phyloP scores from a whole-genome alignment of 1,284 basidiomycete species.

The Ceratobasidium sp. region DNA sequence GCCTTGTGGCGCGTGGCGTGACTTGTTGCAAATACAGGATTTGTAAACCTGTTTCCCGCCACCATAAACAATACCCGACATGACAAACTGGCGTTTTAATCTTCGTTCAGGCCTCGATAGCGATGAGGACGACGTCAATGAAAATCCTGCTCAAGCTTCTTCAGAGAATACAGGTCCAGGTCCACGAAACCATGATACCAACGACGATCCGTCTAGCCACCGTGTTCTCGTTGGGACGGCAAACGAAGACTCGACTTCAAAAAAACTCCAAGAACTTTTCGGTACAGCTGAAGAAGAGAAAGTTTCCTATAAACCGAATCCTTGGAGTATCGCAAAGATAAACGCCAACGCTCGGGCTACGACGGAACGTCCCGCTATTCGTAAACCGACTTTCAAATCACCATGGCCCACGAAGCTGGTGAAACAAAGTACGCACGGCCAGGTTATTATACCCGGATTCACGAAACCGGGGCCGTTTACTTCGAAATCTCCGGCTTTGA shows the following conservation, averaged over 20 bases:
- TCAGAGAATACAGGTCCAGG: neutral
- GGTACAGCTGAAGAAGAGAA: conserved; percentile 7
- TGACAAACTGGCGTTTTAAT: conserved; percentile 27
- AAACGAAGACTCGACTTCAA: neutral
- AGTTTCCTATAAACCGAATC: conserved; percentile 28
- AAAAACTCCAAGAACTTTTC: conserved; percentile 25
- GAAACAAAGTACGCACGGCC: no score
- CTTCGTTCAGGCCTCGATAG: conserved; percentile 32
- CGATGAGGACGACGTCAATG: conserved; percentile 7
- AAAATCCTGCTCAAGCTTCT: neutral
- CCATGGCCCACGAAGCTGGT: no score
- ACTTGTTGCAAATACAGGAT: neutral
- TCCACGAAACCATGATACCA: neutral
- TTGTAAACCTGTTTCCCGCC: neutral
- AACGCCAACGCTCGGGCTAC: conserved; percentile 24
- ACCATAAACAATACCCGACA: conserved; percentile 21
- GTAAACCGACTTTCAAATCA: neutral
- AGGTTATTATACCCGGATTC: neutral
- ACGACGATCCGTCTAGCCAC: neutral
- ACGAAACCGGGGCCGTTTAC: neutral
- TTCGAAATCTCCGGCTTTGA: neutral
- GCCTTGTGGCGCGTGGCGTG: neutral
- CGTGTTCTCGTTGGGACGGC: neutral
- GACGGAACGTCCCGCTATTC: neutral
- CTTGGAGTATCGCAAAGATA: conserved; percentile 39